Evolutionary conservation across 2,329 filamentous ascomycete species (phyloP), one percentile per base, ranked within the genome.

Genomic region (Aspergillus sclerotialis): DNA sequence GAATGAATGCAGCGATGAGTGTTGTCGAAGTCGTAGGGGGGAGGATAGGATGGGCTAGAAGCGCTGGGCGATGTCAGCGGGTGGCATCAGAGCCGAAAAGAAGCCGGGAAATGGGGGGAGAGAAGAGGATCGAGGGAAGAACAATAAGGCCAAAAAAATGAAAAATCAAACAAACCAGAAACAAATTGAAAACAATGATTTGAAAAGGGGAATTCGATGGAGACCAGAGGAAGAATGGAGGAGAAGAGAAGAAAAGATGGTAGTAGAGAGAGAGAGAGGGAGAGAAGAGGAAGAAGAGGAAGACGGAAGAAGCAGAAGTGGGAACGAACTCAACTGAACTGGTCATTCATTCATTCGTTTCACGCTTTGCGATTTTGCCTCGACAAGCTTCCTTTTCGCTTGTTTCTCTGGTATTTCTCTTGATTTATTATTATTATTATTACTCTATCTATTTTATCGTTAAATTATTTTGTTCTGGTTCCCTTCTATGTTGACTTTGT

Each of bases 61-160:
- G 52, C 55, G 48, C 57, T 53, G 48, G 52, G 52, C 50, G 49
- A 53, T 51, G 56, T 62, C 56, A 63, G 60, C 56, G n/a, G 56
- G 46, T 60, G 56, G 47, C 48, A 55, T 56, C 48, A 48, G n/a
- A n/a, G n/a, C n/a, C n/a, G n/a, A n/a, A n/a, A n/a, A n/a, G n/a
- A n/a, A n/a, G n/a, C n/a, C n/a, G n/a, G n/a, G n/a, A n/a, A n/a
- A n/a, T n/a, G n/a, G n/a, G n/a, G n/a, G n/a, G n/a, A n/a, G 44
- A 46, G 47, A 33, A 44, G 42, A 44, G 40, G 33, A 44, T 37
- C 33, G 32, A 37, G 25, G 38, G 30, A 15, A 26, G 18, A 10
- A 37, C 18, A 34, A 23, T 14, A 27, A 12, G 18, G 19, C 11
- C 16, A 25, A 24, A 16, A 28, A 23, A 35, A 14, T 23, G 12